Evolutionary conservation across 805 yeast species (phyloP), one percentile per base, ranked within the genome.

Genomic region (Kluyveromyces starmeri): DNA sequence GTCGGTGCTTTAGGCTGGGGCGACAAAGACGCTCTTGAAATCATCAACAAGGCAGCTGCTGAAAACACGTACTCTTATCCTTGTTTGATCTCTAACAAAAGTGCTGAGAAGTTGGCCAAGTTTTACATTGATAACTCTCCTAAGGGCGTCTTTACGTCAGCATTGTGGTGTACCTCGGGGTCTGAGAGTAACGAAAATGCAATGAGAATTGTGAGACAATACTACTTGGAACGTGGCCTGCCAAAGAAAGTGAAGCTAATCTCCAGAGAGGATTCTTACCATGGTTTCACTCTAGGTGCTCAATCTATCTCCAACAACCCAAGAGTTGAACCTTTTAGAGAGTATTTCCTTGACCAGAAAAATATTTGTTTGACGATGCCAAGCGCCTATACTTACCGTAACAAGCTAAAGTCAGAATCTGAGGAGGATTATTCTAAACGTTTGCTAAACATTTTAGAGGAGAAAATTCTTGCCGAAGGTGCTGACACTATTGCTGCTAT

Each of bases 111-210:
- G 7, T 47, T 69, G 33, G 62, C 70, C 18, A 48, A 61, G 34
- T 64, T 59, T 53, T 67, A 62, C 32, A 54, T 64, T 39, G 62
- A 59, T 5, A 49, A 54, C 28, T 60, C 68, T 12, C 67, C 67
- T 36, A 45, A 56, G 26, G 59, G 54, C 27, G 64, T 58, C 7
- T 65, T 64, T 39, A 43, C 54, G 3, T 56, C 67, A 17, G 70
- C 66, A 10, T 39, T 64, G 30, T 63, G 78, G 56, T 66, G 71
- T 37, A 71, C 75, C 43, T 70, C 79, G 7, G 85, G 85, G n/a
- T 64, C 81, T 19, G 83, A 76, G 53, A 73, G 80, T 21, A 76
- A 73, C 50, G 83, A 77, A 50, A 78, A 75, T 27, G 79, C 80
- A 4, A 46, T 77, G 50, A 76, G 75, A 54, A 71, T 77, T 40